Percentiles rank a stretch among this genome's conserved stretches.
Evolutionary conservation across 768 basidiomycete species (phyloP).

Genomic region (Phallus indusiatus): DNA sequence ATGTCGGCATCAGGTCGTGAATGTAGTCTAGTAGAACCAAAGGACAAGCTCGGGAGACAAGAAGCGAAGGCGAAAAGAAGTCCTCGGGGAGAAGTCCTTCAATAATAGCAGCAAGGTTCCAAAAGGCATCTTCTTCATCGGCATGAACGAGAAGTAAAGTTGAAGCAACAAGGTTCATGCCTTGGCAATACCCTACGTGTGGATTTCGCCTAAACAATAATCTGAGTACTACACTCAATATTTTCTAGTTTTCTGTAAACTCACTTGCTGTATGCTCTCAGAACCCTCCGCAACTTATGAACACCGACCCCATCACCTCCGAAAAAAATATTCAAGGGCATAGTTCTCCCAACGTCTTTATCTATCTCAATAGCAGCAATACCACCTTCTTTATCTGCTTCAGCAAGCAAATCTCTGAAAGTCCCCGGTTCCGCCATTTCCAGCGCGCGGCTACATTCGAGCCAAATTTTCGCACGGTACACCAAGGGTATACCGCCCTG

Average conservation of each 20-base stretch:
- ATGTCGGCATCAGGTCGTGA: conserved; percentile 61
- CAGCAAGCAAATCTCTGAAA: conserved; percentile 74
- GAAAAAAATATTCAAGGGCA: conserved; percentile 95
- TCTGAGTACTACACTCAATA: neutral
- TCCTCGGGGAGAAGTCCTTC: conserved; percentile 84
- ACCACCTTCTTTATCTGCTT: conserved; percentile 33
- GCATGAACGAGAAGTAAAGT: conserved; percentile 88
- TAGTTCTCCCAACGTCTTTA: conserved; percentile 87
- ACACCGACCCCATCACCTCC: conserved; percentile 95
- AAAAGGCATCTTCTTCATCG: conserved; percentile 95
- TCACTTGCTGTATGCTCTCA: conserved; percentile 88
- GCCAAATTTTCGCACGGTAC: conserved; percentile 83
- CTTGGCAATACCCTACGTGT: conserved; percentile 87
- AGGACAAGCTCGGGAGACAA: conserved; percentile 91
- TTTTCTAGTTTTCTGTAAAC: conserved; percentile 18
- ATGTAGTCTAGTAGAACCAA: conserved; percentile 85
- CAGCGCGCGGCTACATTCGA: conserved; percentile 88
- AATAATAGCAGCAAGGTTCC: conserved; percentile 84
- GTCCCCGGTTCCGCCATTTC: conserved; percentile 89
- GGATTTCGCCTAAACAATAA: conserved; percentile 67
- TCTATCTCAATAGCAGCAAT: conserved; percentile 73
- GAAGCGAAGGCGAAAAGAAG: conserved; percentile 87
- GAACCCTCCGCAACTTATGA: conserved; percentile 78
- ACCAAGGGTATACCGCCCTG: conserved; percentile 79
- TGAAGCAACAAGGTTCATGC: conserved; percentile 93